phyloP scores from a whole-genome alignment of 73 alveolate genomes.

The Paramecium biaurelia region DNA sequence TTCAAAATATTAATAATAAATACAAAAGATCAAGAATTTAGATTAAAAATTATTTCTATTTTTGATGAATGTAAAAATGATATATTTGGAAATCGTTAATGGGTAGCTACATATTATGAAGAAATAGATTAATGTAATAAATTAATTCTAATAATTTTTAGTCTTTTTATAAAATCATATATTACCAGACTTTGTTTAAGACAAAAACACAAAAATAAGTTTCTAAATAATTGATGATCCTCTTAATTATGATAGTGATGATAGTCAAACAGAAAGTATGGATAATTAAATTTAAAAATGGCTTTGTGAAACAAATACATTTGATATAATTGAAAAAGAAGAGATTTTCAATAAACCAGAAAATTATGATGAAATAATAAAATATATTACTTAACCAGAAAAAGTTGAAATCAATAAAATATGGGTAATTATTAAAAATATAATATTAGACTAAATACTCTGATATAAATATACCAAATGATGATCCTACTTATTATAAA shows the following conservation, averaged over 20 bases:
- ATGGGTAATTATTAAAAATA: background rate
- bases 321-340: background rate
- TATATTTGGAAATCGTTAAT: background rate
- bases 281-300: background rate
- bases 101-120: slow-evolving; percentile 21
- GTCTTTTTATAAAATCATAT: background rate
- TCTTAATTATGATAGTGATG: background rate
- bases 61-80: slow-evolving; percentile 22
- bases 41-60: background rate
- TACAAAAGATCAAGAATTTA: background rate
- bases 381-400: background rate
- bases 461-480: background rate
- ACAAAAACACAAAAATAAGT: background rate
- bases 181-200: background rate
- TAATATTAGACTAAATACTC: background rate
- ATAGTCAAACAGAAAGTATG: background rate
- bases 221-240: background rate
- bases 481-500: background rate
- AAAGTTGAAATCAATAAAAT: background rate
- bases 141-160: background rate
- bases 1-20: background rate
- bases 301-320: background rate
- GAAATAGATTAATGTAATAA: background rate
- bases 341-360: background rate
- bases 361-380: background rate